A percentile compares a stretch with the other conserved stretches of the same genome.
Evolutionary conservation across 2,329 filamentous ascomycete genomes (phyloP).

Genomic region (Zymoseptoria ardabiliae): DNA sequence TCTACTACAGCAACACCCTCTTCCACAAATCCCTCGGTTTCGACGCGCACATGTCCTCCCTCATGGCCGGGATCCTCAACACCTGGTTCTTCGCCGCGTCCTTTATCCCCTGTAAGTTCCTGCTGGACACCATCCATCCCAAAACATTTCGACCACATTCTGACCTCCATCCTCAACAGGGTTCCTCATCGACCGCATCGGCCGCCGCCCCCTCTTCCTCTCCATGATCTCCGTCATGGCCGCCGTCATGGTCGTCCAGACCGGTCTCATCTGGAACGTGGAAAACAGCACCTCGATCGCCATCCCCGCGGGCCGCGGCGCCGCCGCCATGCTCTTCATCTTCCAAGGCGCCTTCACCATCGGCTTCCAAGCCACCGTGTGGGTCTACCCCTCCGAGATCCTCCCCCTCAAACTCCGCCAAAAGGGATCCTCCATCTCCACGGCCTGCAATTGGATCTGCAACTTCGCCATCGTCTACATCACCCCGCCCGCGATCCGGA

Average conservation of each 20-base stretch:
- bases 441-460: slow-evolving; percentile 27
- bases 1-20: slow-evolving; percentile 26
- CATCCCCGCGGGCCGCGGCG: slow-evolving; percentile 21
- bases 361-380: slow-evolving; percentile 53
- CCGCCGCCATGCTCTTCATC: slow-evolving; percentile 52
- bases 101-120: slow-evolving; percentile 33
- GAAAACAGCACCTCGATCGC: slow-evolving; percentile 23
- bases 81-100: slow-evolving; percentile 48
- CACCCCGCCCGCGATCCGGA: slow-evolving; percentile 53
- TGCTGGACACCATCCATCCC: neutral
- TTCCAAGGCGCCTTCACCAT: slow-evolving; percentile 57
- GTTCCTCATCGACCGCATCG: slow-evolving; percentile 34
- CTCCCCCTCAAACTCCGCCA: slow-evolving; percentile 37
- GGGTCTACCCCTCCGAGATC: slow-evolving; percentile 56
- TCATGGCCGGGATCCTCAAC: slow-evolving; percentile 30
- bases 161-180: slow-evolving; percentile 15
- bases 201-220: slow-evolving; percentile 26
- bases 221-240: slow-evolving; percentile 42
- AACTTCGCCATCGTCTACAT: slow-evolving; percentile 63
- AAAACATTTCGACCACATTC: neutral
- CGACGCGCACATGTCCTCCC: slow-evolving; percentile 16
- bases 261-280: slow-evolving; percentile 33
- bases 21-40: slow-evolving; percentile 25
- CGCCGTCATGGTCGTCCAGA: slow-evolving; percentile 57
- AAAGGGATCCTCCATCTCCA: slow-evolving; percentile 27